A percentile compares a stretch with the other conserved stretches of the same genome.
Conservation (phyloP, 352 stramenopile genomes). For the Globisporangium cederbergense region DNA sequence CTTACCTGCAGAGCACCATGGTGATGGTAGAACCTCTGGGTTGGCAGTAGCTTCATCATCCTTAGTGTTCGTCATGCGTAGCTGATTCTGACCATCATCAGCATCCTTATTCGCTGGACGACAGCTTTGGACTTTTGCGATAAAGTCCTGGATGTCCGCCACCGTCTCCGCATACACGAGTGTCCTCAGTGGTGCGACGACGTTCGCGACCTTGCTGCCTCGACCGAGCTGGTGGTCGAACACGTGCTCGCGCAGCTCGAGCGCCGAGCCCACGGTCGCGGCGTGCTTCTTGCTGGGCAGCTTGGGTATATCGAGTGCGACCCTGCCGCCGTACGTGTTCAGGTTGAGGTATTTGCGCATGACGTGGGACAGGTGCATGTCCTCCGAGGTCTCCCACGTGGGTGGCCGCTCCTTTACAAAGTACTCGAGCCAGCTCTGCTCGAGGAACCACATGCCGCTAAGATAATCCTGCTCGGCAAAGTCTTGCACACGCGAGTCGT, state of each 20-base stretch:
- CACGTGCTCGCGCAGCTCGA: conserved; percentile 52
- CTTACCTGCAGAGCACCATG: conserved; percentile 41
- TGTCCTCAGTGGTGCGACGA: conserved; percentile 39
- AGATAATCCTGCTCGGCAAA: conserved; percentile 58
- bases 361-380: conserved; percentile 64
- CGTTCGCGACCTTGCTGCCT: conserved; percentile 54
- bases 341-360: conserved; percentile 66
- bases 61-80: neutral
- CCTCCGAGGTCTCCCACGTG: conserved; percentile 48
- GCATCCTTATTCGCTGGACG: neutral
- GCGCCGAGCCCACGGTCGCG: conserved; percentile 40
- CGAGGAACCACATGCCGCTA: conserved; percentile 62
- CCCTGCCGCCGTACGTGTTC: conserved; percentile 53
- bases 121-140: conserved; percentile 33
- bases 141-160: conserved; percentile 39
- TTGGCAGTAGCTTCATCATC: neutral
- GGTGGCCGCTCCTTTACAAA: conserved; percentile 54
- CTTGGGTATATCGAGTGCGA: conserved; percentile 26
- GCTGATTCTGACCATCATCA: neutral
- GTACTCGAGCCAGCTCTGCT: conserved; percentile 63
- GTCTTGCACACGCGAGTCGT: conserved; percentile 25
- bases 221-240: conserved; percentile 59
- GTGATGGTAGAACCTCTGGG: conserved; percentile 6
- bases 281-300: conserved; percentile 38
- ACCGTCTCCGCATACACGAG: conserved; percentile 55